A percentile compares a stretch with the other conserved stretches of the same genome.
These are phyloP conservation scores for Corymbia citriodora DNA, from an alignment of 441 rosid genomes.

Conservation along the genomic window DNA sequence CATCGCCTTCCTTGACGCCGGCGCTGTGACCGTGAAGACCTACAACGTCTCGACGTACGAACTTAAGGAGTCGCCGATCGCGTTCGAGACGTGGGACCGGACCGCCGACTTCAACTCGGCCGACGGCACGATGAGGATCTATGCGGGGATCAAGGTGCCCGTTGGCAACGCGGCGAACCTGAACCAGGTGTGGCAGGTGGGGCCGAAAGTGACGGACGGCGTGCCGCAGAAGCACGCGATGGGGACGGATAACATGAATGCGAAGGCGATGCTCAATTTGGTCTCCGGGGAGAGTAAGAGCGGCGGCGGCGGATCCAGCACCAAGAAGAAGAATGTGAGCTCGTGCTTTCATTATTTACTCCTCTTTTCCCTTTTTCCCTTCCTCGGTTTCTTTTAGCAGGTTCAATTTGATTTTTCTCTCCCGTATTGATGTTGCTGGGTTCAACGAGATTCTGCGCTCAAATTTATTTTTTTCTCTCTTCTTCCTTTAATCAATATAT, in stretches of 20 bases:
- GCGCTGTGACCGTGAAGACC: background rate
- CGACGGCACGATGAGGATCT: slow-evolving; percentile 26
- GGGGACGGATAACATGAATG: slow-evolving; percentile 5
- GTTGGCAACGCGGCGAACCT: slow-evolving; percentile 23
- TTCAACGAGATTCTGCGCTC: background rate
- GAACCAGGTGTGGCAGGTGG: slow-evolving; percentile 85
- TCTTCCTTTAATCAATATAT: background rate
- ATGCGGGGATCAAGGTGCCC: slow-evolving; percentile 50
- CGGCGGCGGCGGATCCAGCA: slow-evolving; percentile 1
- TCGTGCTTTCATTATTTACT: background rate
- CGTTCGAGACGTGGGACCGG: slow-evolving; percentile 7
- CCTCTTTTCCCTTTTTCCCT: background rate
- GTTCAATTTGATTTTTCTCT: background rate
- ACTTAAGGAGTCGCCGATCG: slow-evolving; percentile 2
- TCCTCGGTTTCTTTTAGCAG: background rate
- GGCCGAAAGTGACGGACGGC: slow-evolving; percentile 32
- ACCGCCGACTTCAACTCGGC: slow-evolving; percentile 10
- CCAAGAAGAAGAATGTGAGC: slow-evolving; percentile 50
- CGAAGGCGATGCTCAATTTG: slow-evolving; percentile 21
- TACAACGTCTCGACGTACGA: slow-evolving; percentile 3
- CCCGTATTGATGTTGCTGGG: background rate
- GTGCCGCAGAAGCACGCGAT: slow-evolving; percentile 29
- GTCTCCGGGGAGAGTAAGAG: background rate
- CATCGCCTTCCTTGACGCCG: slow-evolving; percentile 29
- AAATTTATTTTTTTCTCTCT: background rate